phyloP scores from a whole-genome alignment of 192 early-diverging fungal species.

The Dimargaris cristalligena region DNA sequence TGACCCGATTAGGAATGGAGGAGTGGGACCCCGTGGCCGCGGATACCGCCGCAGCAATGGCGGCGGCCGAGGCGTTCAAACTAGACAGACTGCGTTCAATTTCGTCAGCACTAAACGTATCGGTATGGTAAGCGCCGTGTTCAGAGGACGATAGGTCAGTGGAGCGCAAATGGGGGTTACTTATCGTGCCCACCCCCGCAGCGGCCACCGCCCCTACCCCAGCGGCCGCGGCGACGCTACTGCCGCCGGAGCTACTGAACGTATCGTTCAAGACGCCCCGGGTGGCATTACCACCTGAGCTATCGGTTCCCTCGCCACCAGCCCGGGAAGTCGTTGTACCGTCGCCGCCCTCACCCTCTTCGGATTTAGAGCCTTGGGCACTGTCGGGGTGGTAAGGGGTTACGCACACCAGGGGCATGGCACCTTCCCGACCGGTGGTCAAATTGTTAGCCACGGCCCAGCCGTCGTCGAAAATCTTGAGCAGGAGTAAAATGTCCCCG shows the following conservation, averaged over 20 bases:
- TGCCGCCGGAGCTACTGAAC: background rate
- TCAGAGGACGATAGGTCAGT: background rate
- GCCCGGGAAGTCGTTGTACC: background rate
- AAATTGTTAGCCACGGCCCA: constrained; percentile 56
- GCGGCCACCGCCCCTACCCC: background rate
- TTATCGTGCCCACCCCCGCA: background rate
- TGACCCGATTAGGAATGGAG: background rate
- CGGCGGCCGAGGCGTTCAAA: constrained; percentile 4
- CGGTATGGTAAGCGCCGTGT: background rate
- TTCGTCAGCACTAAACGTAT: background rate
- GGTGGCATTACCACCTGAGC: background rate
- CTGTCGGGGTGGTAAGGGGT: background rate
- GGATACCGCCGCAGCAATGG: constrained; percentile 3
- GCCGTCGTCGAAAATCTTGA: constrained; percentile 51
- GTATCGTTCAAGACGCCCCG: background rate
- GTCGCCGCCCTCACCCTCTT: background rate
- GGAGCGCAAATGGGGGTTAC: too few relatives aligned
- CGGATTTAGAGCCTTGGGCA: background rate
- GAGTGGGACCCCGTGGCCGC: background rate
- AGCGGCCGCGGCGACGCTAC: background rate
- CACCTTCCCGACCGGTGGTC: constrained; percentile 38
- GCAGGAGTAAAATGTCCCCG: constrained; percentile 40
- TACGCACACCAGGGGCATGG: constrained; percentile 22
- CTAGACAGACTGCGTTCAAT: constrained; percentile 3
- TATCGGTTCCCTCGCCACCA: background rate